These are phyloP conservation scores for Penicillium capsulatum DNA, from an alignment of 2,329 filamentous ascomycete species.

Conservation along the genomic window DNA sequence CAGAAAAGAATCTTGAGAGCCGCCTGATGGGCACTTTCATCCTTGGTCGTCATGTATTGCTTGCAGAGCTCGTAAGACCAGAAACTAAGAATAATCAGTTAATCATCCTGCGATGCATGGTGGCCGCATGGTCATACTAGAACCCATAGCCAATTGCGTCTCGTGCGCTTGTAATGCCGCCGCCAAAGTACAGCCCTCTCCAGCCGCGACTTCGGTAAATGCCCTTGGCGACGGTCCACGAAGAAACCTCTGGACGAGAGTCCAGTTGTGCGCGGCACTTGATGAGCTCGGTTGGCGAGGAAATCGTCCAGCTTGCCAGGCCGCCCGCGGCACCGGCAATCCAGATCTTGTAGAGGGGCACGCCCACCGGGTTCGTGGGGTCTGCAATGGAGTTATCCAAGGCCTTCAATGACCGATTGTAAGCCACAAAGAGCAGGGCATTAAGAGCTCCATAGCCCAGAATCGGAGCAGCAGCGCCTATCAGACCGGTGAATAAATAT, in stretches of 20 bases:
- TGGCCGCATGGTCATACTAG: constrained; percentile 55
- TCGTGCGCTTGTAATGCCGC: constrained; percentile 71
- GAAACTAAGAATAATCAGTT: constrained; percentile 52
- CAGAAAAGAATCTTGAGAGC: constrained; percentile 69
- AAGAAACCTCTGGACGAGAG: constrained; percentile 47
- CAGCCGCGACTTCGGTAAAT: constrained; percentile 58
- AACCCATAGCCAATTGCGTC: constrained; percentile 95
- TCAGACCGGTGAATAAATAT: constrained; percentile 6
- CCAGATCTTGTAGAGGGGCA: constrained; percentile 65
- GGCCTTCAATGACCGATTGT: constrained; percentile 73
- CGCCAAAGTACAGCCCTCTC: constrained; percentile 74
- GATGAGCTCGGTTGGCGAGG: constrained; percentile 82
- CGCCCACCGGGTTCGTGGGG: constrained; percentile 42
- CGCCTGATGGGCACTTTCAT: constrained; percentile 47
- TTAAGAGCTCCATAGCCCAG: constrained; percentile 89
- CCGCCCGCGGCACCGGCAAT: constrained; percentile 76
- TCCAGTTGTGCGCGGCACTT: constrained; percentile 83
- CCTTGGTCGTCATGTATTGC: constrained; percentile 48
- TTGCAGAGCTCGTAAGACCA: constrained; percentile 82
- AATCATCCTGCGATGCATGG: background rate
- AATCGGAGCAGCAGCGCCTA: constrained; percentile 77
- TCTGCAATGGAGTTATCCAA: constrained; percentile 48
- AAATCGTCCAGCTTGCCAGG: constrained; percentile 78
- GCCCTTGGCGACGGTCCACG: constrained; percentile 60
- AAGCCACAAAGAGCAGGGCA: constrained; percentile 81